Evolutionary conservation across 768 basidiomycete genomes (phyloP), one percentile per base, ranked within the genome.

Genomic region (Phylloporus sp.): DNA sequence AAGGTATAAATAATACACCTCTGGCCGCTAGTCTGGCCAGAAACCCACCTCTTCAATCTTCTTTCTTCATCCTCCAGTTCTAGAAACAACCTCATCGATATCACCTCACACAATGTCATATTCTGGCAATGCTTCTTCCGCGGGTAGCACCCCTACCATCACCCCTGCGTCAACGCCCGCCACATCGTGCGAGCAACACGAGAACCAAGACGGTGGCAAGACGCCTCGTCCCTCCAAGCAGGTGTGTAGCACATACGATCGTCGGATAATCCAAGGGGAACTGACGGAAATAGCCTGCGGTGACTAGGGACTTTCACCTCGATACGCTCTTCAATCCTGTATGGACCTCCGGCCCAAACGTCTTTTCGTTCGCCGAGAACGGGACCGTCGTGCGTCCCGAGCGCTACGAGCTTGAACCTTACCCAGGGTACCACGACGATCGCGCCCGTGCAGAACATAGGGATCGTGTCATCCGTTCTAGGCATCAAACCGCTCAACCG

Each of bases 271-370:
- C 8, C 35, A n/a, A 18, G n/a, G 16, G 32, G 11, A 6, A 36
- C 35, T 36, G 5, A 59, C 31, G 12, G 27, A 28, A 8, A 18
- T 23, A 57, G 52, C 28, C 38, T 22, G 22, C 5, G 13, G 23
- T 10, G 15, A 36, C 52, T 27, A 23, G 16, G 0, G 65, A 85
- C 80, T 64, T 83, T 76, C 58, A 80, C 75, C 27, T 73, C 65
- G 55, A 81, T 75, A 29, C 73, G 67, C 50, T 79, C 76, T 43
- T 73, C 68, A 46, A 73, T 55, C 31, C 59, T 57, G 24, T 72
- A 64, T 24, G 80, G 76, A 61, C 18, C 43, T 26, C 53, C 0
- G 49, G 57, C 3, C 54, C 56, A 13, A 11, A 55, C 16, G 56
- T 58, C 29, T 58, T 59, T 35, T 50, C 49, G 3, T 59, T 57